phyloP scores from a whole-genome alignment of 805 yeast genomes.

The Metschnikowia baotianmanensis region DNA sequence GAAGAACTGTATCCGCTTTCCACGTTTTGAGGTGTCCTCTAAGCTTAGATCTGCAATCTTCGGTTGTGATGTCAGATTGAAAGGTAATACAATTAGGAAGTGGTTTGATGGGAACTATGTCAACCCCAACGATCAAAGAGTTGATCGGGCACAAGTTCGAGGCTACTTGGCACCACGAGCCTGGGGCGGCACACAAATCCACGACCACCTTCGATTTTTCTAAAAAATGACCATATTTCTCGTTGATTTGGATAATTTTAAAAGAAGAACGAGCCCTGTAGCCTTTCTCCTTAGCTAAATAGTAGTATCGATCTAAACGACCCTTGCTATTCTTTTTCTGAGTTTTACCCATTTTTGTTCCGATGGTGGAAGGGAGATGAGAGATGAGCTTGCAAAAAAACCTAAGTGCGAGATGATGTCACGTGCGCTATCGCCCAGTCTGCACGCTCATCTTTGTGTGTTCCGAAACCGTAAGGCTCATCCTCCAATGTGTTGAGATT shows the following conservation, averaged over 20 bases:
- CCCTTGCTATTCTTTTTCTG: constrained; percentile 97
- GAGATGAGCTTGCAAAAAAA: constrained; percentile 12
- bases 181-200: constrained; percentile 99
- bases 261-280: constrained; percentile 99
- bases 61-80: constrained; percentile 96
- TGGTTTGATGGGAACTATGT: constrained; percentile 96
- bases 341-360: constrained; percentile 69
- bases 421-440: constrained; percentile 19
- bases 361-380: constrained; percentile 6
- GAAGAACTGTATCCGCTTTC: constrained; percentile 97
- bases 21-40: constrained; percentile 97
- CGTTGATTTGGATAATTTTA: constrained; percentile 89
- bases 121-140: constrained; percentile 96
- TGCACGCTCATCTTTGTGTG: constrained; percentile 25
- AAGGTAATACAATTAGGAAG: constrained; percentile 92
- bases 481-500: constrained; percentile 69
- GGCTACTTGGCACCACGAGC: constrained; percentile 99
- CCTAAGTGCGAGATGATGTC: constrained; percentile 11
- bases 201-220: constrained; percentile 94
- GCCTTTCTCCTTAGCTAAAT: constrained; percentile 95
- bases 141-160: constrained; percentile 88
- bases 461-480: constrained; percentile 43
- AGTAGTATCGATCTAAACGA: constrained; percentile 97
- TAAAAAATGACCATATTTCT: constrained; percentile 91
- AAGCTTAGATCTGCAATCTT: constrained; percentile 91